A percentile compares a stretch with the other conserved stretches of the same genome.
phyloP scores from a whole-genome alignment of 2,329 filamentous ascomycete species.

The Parascedosporium putredinis region DNA sequence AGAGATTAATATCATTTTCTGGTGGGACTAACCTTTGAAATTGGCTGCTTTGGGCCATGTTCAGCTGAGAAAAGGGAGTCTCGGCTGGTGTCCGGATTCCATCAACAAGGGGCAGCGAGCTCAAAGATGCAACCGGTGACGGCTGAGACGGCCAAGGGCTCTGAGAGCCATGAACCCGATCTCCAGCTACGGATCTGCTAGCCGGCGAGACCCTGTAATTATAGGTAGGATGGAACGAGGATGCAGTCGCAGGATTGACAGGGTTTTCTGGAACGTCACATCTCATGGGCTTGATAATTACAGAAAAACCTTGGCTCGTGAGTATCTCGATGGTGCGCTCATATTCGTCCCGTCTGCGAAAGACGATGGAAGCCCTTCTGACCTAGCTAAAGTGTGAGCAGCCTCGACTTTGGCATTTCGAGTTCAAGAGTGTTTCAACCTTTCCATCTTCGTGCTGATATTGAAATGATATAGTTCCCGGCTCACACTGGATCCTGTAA shows the following conservation, averaged over 20 bases:
- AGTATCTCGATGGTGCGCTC: conserved; percentile 4
- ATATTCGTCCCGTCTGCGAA: conserved; percentile 7
- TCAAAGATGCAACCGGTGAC: too few relatives aligned
- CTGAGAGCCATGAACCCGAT: too few relatives aligned
- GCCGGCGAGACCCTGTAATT: too few relatives aligned
- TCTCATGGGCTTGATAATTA: not conserved
- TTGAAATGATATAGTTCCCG: not conserved
- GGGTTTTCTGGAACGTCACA: too few relatives aligned
- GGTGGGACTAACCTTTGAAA: not conserved
- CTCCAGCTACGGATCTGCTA: too few relatives aligned
- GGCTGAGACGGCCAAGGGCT: too few relatives aligned
- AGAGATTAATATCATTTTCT: not conserved
- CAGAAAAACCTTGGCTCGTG: conserved; percentile 1
- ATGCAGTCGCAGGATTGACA: too few relatives aligned
- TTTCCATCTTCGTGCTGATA: conserved; percentile 2
- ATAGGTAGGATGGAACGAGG: too few relatives aligned
- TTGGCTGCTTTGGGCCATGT: not conserved
- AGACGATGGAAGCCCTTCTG: conserved; percentile 1
- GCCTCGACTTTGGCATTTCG: not conserved
- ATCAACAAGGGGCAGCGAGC: too few relatives aligned
- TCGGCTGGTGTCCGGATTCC: too few relatives aligned
- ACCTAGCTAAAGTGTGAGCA: not conserved
- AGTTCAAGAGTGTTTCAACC: not conserved
- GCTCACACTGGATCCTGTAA: conserved; percentile 4
- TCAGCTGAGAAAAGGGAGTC: too few relatives aligned